Evolutionary conservation across 2,329 filamentous ascomycete genomes (phyloP), one percentile per base, ranked within the genome.

Genomic region (Alternaria viburni): DNA sequence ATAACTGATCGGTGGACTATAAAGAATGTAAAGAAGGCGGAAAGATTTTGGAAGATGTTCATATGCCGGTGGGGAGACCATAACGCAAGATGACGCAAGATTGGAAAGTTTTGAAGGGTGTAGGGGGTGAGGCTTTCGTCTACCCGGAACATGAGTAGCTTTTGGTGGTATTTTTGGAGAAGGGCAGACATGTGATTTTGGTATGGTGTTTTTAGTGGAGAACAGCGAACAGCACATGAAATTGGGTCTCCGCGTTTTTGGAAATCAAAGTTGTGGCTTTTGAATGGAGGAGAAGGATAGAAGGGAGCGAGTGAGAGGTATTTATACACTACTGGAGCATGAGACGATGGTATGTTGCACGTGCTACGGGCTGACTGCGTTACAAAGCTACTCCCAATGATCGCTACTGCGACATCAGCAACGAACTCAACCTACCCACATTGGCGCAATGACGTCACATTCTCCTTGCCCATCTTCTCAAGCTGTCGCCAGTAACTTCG

Each of bases 351-450:
- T 11, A 32, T 6, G 4, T 9, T 19, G 1, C n/a, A 4, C 6
- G 12, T 23, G 47, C 17, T 32, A 11, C 2, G 28, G 17, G 12
- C 4, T n/a, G 17, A 21, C 26, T 12, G 17, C 15, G 4, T 36
- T 36, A 6, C 5, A 32, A 6, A 21, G 5, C 3, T 30, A 26
- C 46, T 15, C 2, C 13, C 6, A 0, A 21, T 21, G 47, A 30
- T 51, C 7, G 11, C 12, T 30, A 13, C 1, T 19, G 13, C n/a
- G n/a, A 10, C 4, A 19, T 11, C 8, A 23, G 12, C 17, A 23
- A 23, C 2, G 6, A n/a, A 1, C 13, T 17, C 6, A 21, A 2
- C 19, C 47, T n/a, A 21, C 12, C 7, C 0, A n/a, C 3, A 6
- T 3, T 17, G n/a, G 6, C 12, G 10, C 0, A 10, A 15, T 21